Evolutionary conservation across 2,329 filamentous ascomycete genomes (phyloP).

Genomic region (Sporothrix globosa): DNA sequence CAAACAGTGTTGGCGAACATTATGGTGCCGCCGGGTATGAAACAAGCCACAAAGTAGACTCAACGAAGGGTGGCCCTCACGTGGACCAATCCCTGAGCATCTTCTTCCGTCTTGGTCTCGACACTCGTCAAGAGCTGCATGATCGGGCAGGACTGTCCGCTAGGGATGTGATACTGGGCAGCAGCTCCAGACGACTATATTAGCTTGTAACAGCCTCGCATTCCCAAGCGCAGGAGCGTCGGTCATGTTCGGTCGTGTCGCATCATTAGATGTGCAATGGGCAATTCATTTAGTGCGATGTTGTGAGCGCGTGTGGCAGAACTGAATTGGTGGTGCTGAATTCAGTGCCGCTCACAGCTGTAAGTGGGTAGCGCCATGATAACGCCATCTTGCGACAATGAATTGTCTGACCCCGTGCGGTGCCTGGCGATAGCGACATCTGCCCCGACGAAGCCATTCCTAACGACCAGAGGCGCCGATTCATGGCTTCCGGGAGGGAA

Average conservation of each 20-base stretch:
- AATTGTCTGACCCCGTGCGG: slow-evolving; percentile 8
- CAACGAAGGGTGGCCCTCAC: neutral
- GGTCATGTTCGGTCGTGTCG: slow-evolving; percentile 23
- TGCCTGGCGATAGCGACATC: slow-evolving; percentile 28
- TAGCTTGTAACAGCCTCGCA: neutral
- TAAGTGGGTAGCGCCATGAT: slow-evolving; percentile 32
- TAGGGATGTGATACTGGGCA: neutral
- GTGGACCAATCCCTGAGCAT: neutral
- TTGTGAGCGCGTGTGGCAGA: slow-evolving; percentile 4
- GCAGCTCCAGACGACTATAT: neutral
- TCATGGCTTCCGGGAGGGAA: neutral
- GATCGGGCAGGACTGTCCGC: slow-evolving; percentile 3
- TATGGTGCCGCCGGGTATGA: neutral
- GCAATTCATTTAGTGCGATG: slow-evolving; percentile 7
- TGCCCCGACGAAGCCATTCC: neutral
- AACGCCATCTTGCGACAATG: slow-evolving; percentile 32
- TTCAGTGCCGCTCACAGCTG: neutral
- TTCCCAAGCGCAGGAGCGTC: neutral
- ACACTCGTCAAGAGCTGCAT: slow-evolving; percentile 22
- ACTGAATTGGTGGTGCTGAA: neutral
- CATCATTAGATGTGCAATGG: slow-evolving; percentile 4
- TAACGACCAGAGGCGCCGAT: neutral
- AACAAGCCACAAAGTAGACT: too few relatives aligned
- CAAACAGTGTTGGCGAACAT: neutral
- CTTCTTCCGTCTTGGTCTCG: neutral